Evolutionary conservation across 2,329 filamentous ascomycete genomes (phyloP), one percentile per base, ranked within the genome.

Genomic region (Aspergillus fijiensis): DNA sequence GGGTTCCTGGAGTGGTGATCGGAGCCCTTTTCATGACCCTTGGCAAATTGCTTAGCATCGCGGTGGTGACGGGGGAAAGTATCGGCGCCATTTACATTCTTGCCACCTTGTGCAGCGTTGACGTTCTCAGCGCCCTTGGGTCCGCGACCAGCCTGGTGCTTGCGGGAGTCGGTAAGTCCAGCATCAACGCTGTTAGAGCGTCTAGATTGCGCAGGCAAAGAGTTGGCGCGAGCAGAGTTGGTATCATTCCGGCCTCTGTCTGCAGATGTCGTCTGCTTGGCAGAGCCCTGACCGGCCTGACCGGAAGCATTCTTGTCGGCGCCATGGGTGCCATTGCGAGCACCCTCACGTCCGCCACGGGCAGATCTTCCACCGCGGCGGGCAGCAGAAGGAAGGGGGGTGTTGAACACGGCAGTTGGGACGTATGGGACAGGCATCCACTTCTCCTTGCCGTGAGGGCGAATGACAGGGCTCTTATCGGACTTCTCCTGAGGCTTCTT

Each of bases 361-460:
- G 82, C 77, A 56, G 81, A 77, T 68, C 84, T 80, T 62, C 85
- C 83, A 56, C 84, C 83, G 67, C 83, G 80, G 59, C 83, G 79
- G 54, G 80, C 77, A 63, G 78, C 73, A 49, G 77, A 67, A 12
- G 80, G 80, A 39, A 96, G 76, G 29, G 90, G 91, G 0, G 95
- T 97, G 73, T 91, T 89, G 76, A 96, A 98, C 60, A 88, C 88
- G 52, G 95, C 92, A 14, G 87, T 89, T 9, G 92, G 94, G 12
- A 91, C 91, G 70, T 93, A 94, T 35, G 89, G 86, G 59, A 97
- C 85, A 1, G 87, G 84, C 60, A 91, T 87, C 94, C 95, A 98
- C 70, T 92, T 91, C 69, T 90, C 87, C 80, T 96, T 96, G 59
- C 84, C 81, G 62, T 85, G 81, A 14, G 80, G 75, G 67, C 83